Evolutionary conservation across 2,329 filamentous ascomycete genomes (phyloP), one percentile per base, ranked within the genome.

Genomic region (Lasiodiplodia sp.): DNA sequence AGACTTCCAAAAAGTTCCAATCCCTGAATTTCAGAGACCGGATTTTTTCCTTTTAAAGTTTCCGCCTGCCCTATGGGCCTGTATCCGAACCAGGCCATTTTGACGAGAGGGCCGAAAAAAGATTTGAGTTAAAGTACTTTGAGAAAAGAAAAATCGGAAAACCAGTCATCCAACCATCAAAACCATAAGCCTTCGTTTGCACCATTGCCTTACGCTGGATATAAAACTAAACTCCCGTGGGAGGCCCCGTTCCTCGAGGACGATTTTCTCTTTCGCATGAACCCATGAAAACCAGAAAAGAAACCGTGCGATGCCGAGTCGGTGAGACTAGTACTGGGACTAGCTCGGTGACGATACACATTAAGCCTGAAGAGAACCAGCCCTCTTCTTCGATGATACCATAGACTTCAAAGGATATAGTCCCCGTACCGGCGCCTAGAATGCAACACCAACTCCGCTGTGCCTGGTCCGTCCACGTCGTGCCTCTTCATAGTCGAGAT

Each of bases 81-180:
- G 1, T 34, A 34, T 34, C 31, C 31, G 31, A 34, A 34, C 31
- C 31, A 34, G 31, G 31, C 31, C 31, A 10, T 21, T 47, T 47
- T 47, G n/a, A 47, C 44, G n/a, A 47, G n/a, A 18, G 18, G 44
- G n/a, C 44, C 44, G 44, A 47, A 47, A 47, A 47, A 34, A 34
- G n/a, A 8, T 31, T 6, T 34, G 7, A 21, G n/a, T 47, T 7
- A 47, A 47, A 12, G 56, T 16, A 18, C 25, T 14, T 14, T 37
- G 31, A 34, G 34, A 51, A n/a, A 44, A 60, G 21, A 18, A 62
- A 34, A 58, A 47, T 47, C 44, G 44, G 44, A n/a, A 44, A 51
- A 34, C 16, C 40, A 37, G 23, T 62, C 58, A 28, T 62, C 58
- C 58, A 62, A 62, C 58, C 58, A 62, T 62, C 25, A 28, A 28